A percentile compares a stretch with the other conserved stretches of the same genome.
These are phyloP conservation scores for Wickerhamomyces hampshirensis DNA, from an alignment of 805 yeast genomes.

Conservation along the genomic window DNA sequence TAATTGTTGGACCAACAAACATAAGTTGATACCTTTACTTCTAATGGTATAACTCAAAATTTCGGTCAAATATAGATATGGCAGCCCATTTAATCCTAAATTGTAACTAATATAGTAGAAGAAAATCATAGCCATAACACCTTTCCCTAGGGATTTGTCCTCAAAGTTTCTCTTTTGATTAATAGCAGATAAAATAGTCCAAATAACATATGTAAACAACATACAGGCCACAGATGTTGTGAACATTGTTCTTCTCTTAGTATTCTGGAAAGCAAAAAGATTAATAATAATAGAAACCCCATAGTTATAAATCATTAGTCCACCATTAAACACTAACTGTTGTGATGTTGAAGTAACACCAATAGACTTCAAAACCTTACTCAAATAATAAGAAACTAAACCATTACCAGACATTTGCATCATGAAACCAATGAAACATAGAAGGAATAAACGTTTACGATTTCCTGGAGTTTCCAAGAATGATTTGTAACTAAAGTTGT, in stretches of 20 bases:
- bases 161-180: conserved; percentile 37
- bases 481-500: conserved; percentile 33
- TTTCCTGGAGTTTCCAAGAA: conserved; percentile 34
- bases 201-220: conserved; percentile 34
- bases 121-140: conserved; percentile 49
- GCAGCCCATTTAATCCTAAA: conserved; percentile 40
- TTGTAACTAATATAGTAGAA: conserved; percentile 39
- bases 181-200: conserved; percentile 44
- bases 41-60: conserved; percentile 29
- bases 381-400: conserved; percentile 45
- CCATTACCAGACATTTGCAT: conserved; percentile 50
- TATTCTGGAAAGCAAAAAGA: conserved; percentile 24
- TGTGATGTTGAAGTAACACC: conserved; percentile 44
- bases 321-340: conserved; percentile 48
- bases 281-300: conserved; percentile 29
- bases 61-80: conserved; percentile 42
- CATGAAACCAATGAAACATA: conserved; percentile 29
- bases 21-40: conserved; percentile 27
- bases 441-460: conserved; percentile 37
- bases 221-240: conserved; percentile 32
- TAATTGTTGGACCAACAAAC: conserved; percentile 20
- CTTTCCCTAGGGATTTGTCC: conserved; percentile 37
- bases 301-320: conserved; percentile 44
- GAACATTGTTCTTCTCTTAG: conserved; percentile 35
- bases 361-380: conserved; percentile 45